Conservation (phyloP, 2,329 filamentous ascomycete genomes). For the Aureobasidium subglaciale region DNA sequence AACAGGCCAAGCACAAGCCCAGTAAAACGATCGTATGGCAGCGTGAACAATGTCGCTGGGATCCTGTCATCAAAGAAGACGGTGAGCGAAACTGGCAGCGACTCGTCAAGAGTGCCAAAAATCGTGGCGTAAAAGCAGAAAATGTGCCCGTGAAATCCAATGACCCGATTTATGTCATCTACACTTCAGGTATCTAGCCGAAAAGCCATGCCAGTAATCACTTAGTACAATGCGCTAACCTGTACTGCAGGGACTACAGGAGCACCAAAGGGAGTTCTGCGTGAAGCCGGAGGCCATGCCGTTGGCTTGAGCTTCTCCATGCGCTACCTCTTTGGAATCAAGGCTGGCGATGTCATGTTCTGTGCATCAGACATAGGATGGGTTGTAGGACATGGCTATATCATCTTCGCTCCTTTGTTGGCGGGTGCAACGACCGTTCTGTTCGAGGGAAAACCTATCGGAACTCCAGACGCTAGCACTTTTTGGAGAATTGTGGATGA, state of each 20-base stretch:
- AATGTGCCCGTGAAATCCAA: constrained; percentile 72
- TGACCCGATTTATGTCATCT: constrained; percentile 83
- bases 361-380: constrained; percentile 84
- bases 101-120: constrained; percentile 62
- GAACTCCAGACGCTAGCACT: constrained; percentile 76
- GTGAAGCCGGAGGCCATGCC: constrained; percentile 79
- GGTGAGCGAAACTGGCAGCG: constrained; percentile 76
- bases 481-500: constrained; percentile 85
- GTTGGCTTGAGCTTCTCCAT: constrained; percentile 79
- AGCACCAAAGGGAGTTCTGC: constrained; percentile 71
- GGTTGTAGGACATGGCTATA: constrained; percentile 83
- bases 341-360: constrained; percentile 75
- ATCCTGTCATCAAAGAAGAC: constrained; percentile 55
- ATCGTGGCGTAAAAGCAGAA: constrained; percentile 59
- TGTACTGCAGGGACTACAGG: constrained; percentile 82
- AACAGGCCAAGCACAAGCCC: constrained; percentile 63
- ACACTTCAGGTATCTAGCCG: too few relatives aligned
- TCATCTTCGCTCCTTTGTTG: constrained; percentile 80
- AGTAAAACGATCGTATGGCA: constrained; percentile 74
- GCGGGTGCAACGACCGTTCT: constrained; percentile 79
- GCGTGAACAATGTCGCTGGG: constrained; percentile 68
- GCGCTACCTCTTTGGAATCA: constrained; percentile 73
- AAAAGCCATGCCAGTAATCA: too few relatives aligned
- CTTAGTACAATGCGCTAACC: too few relatives aligned
- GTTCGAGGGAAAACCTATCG: constrained; percentile 90